A percentile compares a stretch with the other conserved stretches of the same genome.
Evolutionary conservation across 192 early-diverging fungal genomes (phyloP).

Genomic region (Backusella psychrophila): DNA sequence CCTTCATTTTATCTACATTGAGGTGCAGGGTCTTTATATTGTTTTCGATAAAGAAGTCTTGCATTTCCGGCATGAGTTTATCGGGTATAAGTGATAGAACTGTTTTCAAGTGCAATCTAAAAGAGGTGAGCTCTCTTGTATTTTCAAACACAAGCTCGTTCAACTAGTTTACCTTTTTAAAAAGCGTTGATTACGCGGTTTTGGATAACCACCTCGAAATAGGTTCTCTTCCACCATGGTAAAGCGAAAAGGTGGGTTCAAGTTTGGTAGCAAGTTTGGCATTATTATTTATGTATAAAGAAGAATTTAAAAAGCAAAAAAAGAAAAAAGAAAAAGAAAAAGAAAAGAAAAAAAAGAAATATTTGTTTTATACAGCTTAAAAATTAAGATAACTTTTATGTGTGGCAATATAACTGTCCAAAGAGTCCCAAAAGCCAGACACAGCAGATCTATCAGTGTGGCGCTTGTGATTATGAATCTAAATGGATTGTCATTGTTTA

Average conservation of each 20-base stretch:
- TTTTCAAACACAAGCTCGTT: background rate
- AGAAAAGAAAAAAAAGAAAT: background rate
- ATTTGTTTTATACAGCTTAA: slow-evolving; percentile 21
- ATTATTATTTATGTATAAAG: background rate
- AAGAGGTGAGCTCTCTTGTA: background rate
- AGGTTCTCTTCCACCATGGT: slow-evolving; percentile 81
- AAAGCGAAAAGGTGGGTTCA: slow-evolving; percentile 84
- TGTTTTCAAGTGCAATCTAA: slow-evolving; percentile 69
- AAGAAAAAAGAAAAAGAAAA: background rate
- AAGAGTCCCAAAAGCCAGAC: slow-evolving; percentile 53
- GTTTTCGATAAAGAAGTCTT: slow-evolving; percentile 61
- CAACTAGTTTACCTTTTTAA: slow-evolving; percentile 56
- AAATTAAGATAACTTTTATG: slow-evolving; percentile 45
- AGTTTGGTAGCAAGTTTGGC: slow-evolving; percentile 33
- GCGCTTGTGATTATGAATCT: slow-evolving; percentile 55
- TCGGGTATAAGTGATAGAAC: slow-evolving; percentile 86
- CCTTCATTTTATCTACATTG: slow-evolving; percentile 77
- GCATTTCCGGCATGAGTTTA: slow-evolving; percentile 55
- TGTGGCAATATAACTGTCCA: slow-evolving; percentile 49
- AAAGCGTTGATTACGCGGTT: slow-evolving; percentile 82
- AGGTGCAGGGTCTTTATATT: slow-evolving; percentile 68
- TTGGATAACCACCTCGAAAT: slow-evolving; percentile 88
- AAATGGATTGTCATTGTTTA: background rate
- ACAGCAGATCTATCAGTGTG: slow-evolving; percentile 56
- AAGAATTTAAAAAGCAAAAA: background rate